Evolutionary conservation across 768 basidiomycete species (phyloP), one percentile per base, ranked within the genome.

Genomic region (Asterophora parasitica): DNA sequence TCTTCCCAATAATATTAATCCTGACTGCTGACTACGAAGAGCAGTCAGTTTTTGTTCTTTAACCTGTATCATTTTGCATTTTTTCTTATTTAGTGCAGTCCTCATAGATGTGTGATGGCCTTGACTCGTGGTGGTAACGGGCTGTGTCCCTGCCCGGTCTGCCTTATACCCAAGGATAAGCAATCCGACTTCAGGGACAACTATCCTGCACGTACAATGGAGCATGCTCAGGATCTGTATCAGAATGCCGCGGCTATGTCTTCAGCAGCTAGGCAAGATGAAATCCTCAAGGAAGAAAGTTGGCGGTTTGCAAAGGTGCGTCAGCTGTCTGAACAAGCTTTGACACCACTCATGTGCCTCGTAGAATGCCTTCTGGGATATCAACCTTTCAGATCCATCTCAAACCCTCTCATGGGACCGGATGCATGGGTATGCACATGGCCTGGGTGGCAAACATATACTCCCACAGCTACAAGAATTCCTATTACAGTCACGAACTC

Each of bases 1-100:
- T 76, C 0, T 74, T 62, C 23, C 72, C 69, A 1, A 28, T 68
- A 8, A 56, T 76, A 17, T 35, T 71, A 0, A 71, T 75, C 4
- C 52, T 74, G 0, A 68, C 65, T 7, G 65, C 65, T 4, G 71
- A 77, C 44, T 76, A 72, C 42, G 66, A 76, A 49, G 73, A 78
- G 60, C 67, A 71, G 75, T 77, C 61, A 15, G 68, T 42, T n/a
- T n/a, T n/a, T 33, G n/a, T 23, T 23, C 23, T 23, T 6, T 23
- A 36, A 7, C 17, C 2, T 15, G 8, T 19, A 15, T 36, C 15
- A 15, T 36, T 11, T 36, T 15, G 3, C 6, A 2, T 36, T 15
- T 19, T 1, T 36, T 15, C 5, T 3, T n/a, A 7, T 3, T n/a
- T 15, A 9, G 19, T 27, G 32, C 16, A 16, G 16, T 31, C 30